Evolutionary conservation across 2,329 filamentous ascomycete genomes (phyloP).

Genomic region (Calonectria leucothoes): DNA sequence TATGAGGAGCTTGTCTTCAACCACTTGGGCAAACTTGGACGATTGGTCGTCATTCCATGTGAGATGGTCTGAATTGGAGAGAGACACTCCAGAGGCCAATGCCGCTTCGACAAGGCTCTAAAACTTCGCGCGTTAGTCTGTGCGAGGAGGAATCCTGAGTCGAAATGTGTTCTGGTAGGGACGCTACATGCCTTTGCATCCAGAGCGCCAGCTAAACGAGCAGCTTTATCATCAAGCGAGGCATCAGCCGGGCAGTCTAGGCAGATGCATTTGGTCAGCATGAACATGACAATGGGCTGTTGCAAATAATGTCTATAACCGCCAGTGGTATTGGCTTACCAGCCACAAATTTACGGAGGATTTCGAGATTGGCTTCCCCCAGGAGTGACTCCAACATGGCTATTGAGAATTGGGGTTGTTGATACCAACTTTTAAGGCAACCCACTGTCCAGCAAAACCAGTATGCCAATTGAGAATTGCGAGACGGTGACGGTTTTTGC

Average conservation of each 20-base stretch:
- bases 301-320: neutral
- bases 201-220: neutral
- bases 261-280: neutral
- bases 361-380: slow-evolving; percentile 20
- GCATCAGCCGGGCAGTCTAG: neutral
- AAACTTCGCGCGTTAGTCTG: slow-evolving; percentile 8
- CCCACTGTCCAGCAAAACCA: neutral
- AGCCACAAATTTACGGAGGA: slow-evolving; percentile 10
- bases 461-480: too few relatives aligned
- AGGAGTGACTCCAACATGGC: slow-evolving; percentile 24
- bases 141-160: neutral
- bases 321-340: neutral
- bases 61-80: neutral
- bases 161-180: neutral
- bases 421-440: too few relatives aligned
- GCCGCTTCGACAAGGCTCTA: slow-evolving; percentile 20
- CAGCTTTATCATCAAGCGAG: neutral
- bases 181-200: neutral
- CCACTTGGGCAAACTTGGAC: neutral
- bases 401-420: neutral
- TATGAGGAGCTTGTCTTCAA: slow-evolving; percentile 2
- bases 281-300: neutral
- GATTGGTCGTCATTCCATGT: neutral
- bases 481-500: neutral
- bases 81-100: slow-evolving; percentile 7